phyloP scores from a whole-genome alignment of 1,284 basidiomycete species.

The Lignosus rhinocerotis region DNA sequence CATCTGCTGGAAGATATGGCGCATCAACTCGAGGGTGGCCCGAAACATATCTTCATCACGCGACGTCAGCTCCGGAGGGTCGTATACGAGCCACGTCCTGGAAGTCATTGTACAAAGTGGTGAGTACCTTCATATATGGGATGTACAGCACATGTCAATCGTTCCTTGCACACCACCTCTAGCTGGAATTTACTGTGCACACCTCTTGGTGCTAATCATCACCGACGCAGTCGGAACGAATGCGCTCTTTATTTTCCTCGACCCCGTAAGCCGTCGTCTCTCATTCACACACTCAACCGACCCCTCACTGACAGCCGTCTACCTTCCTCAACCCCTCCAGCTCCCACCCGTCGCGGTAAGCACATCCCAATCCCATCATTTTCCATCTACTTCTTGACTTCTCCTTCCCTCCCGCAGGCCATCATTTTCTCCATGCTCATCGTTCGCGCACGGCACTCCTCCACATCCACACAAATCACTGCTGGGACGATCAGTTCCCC shows the following conservation, averaged over 20 bases:
- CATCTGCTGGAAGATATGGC: constrained; percentile 12
- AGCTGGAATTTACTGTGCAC: constrained; percentile 2
- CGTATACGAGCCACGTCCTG: constrained; percentile 1
- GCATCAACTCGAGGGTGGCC: neutral
- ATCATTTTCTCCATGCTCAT: constrained; percentile 3
- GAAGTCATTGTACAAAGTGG: neutral
- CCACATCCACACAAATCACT: neutral
- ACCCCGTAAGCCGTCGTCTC: neutral
- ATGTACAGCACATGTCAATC: neutral
- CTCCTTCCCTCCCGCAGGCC: neutral
- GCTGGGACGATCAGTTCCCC: neutral
- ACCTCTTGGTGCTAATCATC: neutral
- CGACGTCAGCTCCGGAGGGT: neutral
- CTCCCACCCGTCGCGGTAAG: neutral
- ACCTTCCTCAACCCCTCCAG: neutral
- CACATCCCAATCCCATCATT: neutral
- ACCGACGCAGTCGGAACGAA: neutral
- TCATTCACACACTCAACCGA: neutral
- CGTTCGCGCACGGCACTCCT: neutral
- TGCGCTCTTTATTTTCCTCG: constrained; percentile 7
- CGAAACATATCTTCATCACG: neutral
- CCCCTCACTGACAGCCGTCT: neutral
- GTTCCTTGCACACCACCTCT: neutral
- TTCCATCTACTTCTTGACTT: neutral
- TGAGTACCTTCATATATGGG: neutral